Base-by-base conservation (phyloP, 768 basidiomycete genomes). In the Macrolepiota dolichaula region DNA sequence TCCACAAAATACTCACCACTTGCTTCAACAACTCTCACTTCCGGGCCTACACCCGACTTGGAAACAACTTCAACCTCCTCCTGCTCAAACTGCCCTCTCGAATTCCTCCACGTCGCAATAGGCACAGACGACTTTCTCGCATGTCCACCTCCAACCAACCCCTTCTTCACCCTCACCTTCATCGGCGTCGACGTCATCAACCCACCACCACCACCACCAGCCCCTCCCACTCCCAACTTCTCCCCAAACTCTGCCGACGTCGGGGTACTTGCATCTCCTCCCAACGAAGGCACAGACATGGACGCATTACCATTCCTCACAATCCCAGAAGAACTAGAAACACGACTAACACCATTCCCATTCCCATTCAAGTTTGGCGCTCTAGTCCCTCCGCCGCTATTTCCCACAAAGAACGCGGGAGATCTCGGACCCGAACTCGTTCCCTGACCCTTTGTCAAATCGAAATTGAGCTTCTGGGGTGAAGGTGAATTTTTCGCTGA, bases 401-500 rank as follows among this genome's bases (percentile, higher is more conserved):
- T 49, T 49, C 47, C 25, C 47, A 5, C 19, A 12, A 37, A 32
- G 13, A 54, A 54, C 6, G 42, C 52, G 5, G 59, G 44, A n/a
- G 53, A n/a, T n/a, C 44, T 54, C 9, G 52, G 44, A 36, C 32
- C 49, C 53, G 38, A 3, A 51, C 36, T 54, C 10, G 22, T 11
- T 13, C 47, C 25, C 2, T 36, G 11, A n/a, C 24, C 47, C n/a
- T 10, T 35, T 17, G 3, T 15, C 29, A 22, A 44, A 36, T 55
- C 52, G 55, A 54, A 47, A 37, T 13, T 49, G 12, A 47, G 32
- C 19, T 47, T 61, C 22, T 13, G 25, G 1, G 57, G 62, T 22
- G 62, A 63, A n/a, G 62, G 50, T 11, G 56, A 54, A 22, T 56
- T 59, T 47, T 57, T 53, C 17, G 61, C 42, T 15, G 55, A 51